phyloP scores from a whole-genome alignment of 2,329 filamentous ascomycete species.

The Clarireedia monteithiana region DNA sequence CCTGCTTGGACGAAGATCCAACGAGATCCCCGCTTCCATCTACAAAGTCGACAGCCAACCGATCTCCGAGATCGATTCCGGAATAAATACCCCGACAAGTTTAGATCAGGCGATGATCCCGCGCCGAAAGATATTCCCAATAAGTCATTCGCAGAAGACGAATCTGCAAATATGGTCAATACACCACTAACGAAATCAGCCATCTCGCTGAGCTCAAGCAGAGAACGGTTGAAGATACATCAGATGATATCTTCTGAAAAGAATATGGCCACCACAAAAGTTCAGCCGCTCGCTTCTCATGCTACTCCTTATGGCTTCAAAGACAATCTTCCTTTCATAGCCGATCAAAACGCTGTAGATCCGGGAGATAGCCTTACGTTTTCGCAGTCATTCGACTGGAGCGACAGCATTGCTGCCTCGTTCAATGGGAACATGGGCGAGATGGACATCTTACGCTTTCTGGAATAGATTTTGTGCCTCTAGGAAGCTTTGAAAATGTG shows the following conservation, averaged over 20 bases:
- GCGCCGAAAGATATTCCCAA: not conserved
- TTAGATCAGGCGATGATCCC: constrained; percentile 22
- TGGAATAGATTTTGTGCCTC: not conserved
- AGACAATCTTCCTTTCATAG: constrained; percentile 15
- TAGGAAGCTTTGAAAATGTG: no score
- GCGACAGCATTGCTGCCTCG: constrained; percentile 34
- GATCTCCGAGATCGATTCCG: constrained; percentile 55
- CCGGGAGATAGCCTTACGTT: constrained; percentile 30
- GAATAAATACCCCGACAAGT: constrained; percentile 55
- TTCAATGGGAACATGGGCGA: constrained; percentile 41
- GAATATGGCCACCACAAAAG: constrained; percentile 8
- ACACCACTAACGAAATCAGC: constrained; percentile 1
- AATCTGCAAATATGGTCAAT: not conserved
- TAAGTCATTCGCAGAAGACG: not conserved
- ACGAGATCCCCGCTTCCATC: constrained; percentile 48
- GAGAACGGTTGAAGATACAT: constrained; percentile 24
- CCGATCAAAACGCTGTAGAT: constrained; percentile 15
- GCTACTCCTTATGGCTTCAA: constrained; percentile 13
- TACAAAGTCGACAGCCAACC: constrained; percentile 53
- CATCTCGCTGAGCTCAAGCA: constrained; percentile 13
- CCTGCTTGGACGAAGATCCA: constrained; percentile 61
- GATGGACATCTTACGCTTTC: constrained; percentile 54
- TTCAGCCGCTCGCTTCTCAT: constrained; percentile 5
- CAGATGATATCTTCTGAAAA: constrained; percentile 22
- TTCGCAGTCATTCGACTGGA: constrained; percentile 38